Evolutionary conservation across 495 filamentous ascomycete genomes (phyloP), one percentile per base, ranked within the genome.

Genomic region (Echria macrotheca): DNA sequence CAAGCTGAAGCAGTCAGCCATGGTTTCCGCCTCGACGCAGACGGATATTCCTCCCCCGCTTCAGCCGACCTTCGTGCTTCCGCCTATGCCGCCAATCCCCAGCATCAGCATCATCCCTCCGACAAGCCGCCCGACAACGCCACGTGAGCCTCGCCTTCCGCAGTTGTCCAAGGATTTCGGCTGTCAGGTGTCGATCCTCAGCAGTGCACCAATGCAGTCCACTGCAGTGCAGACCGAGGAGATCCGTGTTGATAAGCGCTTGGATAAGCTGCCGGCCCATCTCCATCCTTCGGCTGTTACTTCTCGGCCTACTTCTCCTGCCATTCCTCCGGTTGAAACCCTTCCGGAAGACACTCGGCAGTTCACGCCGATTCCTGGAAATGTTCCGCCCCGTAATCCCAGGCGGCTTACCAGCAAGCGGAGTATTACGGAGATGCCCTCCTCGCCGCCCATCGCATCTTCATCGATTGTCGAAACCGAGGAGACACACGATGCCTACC

Each of bases 221-320:
- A 57, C 78, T 14, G 83, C 86, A 3, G 79, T 95, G 35, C 94
- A 98, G 71, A 98, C 93, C 8, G 89, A 96, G 47, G 83, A 85
- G 52, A 95, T 96, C 52, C 72, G 82, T 36, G 74, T 90, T 14
- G 90, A 91, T 62, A 78, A 77, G 68, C 77, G 89, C 44, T 72
- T 84, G 22, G 75, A 82, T 33, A 85, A 79, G 58, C 68, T 96
- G 14, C 86, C 88, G 17, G 78, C 85, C 1, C 84, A 90, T 59
- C 73, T 96, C 41, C 78, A 86, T 25, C 84, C 89, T 2, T 89
- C 87, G 6, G 75, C 83, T 41, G 79, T 85, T 39, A 66, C 73
- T 2, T 79, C 81, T 0, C 73, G 76, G 32, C 78, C 81, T 15
- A 60, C 69, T 4, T 82, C 79, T 6, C 70, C 72, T 18, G 67